A percentile compares a stretch with the other conserved stretches of the same genome.
Conservation (phyloP, 1,284 basidiomycete species). For the Pascua sp. region DNA sequence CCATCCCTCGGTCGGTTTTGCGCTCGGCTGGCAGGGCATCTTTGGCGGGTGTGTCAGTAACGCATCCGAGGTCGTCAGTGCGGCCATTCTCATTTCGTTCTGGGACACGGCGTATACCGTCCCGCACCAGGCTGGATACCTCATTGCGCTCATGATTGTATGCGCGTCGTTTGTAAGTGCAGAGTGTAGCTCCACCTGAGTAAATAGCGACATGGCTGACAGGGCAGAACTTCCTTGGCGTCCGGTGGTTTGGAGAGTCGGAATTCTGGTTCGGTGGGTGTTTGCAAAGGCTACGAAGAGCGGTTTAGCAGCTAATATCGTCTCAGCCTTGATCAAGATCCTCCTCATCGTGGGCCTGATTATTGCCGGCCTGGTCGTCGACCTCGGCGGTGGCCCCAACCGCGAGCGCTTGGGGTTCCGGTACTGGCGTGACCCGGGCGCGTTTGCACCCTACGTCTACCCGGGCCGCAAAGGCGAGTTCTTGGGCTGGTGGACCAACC, state of each 20-base stretch:
- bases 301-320: not conserved
- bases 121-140: conserved; percentile 11
- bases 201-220: not conserved
- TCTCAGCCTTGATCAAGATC: conserved; percentile 67
- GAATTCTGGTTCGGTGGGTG: conserved; percentile 22
- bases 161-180: conserved; percentile 22
- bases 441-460: conserved; percentile 7
- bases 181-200: conserved; percentile 28
- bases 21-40: conserved; percentile 28
- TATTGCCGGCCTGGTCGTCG: conserved; percentile 61
- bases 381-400: conserved; percentile 37
- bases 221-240: conserved; percentile 66
- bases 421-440: conserved; percentile 64
- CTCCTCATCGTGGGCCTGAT: conserved; percentile 59
- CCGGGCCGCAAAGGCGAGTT: conserved; percentile 22
- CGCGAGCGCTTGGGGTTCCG: conserved; percentile 40
- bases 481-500: conserved; percentile 30
- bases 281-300: too few relatives aligned
- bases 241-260: conserved; percentile 65
- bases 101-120: conserved; percentile 57
- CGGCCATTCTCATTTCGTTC: conserved; percentile 67
- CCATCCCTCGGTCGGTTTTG: conserved; percentile 34
- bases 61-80: conserved; percentile 68
- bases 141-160: conserved; percentile 9
- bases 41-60: conserved; percentile 46